Conservation (phyloP, 2,329 filamentous ascomycete genomes). For the Cercospora sp. region DNA sequence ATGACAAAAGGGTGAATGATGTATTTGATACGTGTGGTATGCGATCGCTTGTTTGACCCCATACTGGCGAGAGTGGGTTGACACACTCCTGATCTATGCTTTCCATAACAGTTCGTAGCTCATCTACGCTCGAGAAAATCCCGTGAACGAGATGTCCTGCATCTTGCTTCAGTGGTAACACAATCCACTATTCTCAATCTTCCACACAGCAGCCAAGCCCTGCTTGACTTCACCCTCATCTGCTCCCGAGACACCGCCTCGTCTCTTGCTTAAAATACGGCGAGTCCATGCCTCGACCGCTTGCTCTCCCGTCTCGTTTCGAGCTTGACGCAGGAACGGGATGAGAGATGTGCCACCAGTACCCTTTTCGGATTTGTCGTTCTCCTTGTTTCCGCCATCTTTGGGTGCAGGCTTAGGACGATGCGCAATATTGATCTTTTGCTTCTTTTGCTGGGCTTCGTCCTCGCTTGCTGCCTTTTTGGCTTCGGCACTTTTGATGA, state of each 20-base stretch:
- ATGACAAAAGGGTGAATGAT: not conserved
- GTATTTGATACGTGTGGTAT: not conserved
- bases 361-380: constrained; percentile 68
- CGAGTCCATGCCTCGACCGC: constrained; percentile 70
- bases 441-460: constrained; percentile 43
- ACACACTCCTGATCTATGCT: not conserved
- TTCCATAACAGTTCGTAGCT: not conserved
- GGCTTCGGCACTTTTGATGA: constrained; percentile 78
- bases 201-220: constrained; percentile 83
- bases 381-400: constrained; percentile 42
- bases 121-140: not conserved
- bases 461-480: constrained; percentile 36
- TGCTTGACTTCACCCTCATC: constrained; percentile 40
- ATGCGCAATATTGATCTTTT: constrained; percentile 41
- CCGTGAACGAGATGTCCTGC: constrained; percentile 4
- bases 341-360: constrained; percentile 94
- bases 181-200: constrained; percentile 68
- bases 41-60: constrained; percentile 10
- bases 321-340: constrained; percentile 91
- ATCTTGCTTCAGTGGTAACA: constrained; percentile 41
- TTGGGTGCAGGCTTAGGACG: constrained; percentile 35
- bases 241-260: constrained; percentile 7
- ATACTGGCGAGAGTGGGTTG: not conserved
- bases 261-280: constrained; percentile 56
- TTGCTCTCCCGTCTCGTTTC: constrained; percentile 92